Percentiles rank a stretch among this genome's conserved stretches.
phyloP scores from a whole-genome alignment of 2,329 filamentous ascomycete species.

The Fusarium tanahbumbuense region DNA sequence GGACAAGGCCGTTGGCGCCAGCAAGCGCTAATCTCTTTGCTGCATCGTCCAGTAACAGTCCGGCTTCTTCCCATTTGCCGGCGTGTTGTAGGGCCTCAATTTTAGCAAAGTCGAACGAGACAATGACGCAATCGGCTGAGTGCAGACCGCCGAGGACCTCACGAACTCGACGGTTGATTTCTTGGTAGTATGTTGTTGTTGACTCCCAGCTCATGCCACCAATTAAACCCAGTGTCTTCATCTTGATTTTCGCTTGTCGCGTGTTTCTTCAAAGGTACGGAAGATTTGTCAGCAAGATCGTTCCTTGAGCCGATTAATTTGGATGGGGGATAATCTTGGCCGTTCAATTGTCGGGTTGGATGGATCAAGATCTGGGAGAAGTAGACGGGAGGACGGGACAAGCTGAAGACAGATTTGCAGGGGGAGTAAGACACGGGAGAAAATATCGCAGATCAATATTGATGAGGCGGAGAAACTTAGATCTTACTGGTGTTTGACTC shows the following conservation, averaged over 20 bases:
- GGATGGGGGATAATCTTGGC: too few relatives aligned
- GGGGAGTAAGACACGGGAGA: neutral
- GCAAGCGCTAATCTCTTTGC: constrained; percentile 26
- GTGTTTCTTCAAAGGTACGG: too few relatives aligned
- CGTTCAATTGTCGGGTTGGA: too few relatives aligned
- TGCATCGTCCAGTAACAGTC: constrained; percentile 29
- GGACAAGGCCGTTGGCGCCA: constrained; percentile 41
- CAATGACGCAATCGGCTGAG: constrained; percentile 37
- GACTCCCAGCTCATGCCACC: constrained; percentile 48
- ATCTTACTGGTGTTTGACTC: fast-evolving
- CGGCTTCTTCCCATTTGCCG: constrained; percentile 33
- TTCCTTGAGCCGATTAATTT: too few relatives aligned
- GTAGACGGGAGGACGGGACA: neutral
- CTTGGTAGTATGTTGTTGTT: constrained; percentile 43
- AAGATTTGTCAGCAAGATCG: too few relatives aligned
- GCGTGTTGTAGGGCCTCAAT: constrained; percentile 36
- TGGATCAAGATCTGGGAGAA: neutral
- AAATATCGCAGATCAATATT: neutral
- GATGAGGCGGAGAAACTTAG: fast-evolving
- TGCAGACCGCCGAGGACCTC: constrained; percentile 39
- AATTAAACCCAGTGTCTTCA: constrained; percentile 45
- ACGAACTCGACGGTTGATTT: constrained; percentile 43
- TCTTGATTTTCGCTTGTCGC: neutral
- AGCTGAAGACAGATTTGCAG: neutral
- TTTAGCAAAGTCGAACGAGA: constrained; percentile 45